Conservation (phyloP, 495 filamentous ascomycete species). For the Sporormia fimetaria region DNA sequence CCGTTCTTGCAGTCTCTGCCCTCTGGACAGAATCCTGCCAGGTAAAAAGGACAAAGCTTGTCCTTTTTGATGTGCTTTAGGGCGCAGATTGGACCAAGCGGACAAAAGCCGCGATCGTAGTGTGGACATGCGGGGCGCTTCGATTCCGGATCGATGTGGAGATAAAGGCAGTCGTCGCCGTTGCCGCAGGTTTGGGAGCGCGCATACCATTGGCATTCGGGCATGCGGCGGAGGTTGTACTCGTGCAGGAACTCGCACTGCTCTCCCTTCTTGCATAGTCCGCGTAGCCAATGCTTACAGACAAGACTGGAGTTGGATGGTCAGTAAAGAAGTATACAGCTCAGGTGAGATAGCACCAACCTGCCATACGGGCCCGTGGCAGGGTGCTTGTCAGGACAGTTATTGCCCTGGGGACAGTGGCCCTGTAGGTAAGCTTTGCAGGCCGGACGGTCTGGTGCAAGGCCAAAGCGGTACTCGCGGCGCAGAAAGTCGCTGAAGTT, state of each 20-base stretch:
- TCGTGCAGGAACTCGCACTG: conserved; percentile 95
- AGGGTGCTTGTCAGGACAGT: conserved; percentile 51
- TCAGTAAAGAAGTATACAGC: conserved; percentile 5
- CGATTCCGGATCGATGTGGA: conserved; percentile 80
- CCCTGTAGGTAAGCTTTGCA: conserved; percentile 73
- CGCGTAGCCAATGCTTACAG: conserved; percentile 97
- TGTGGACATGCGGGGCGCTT: conserved; percentile 68
- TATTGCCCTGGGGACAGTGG: conserved; percentile 64
- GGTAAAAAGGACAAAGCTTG: conserved; percentile 66
- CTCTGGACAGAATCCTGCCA: conserved; percentile 90
- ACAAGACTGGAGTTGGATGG: conserved; percentile 47
- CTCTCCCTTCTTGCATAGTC: conserved; percentile 93
- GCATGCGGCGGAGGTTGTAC: conserved; percentile 96
- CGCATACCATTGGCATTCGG: conserved; percentile 70
- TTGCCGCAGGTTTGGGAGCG: conserved; percentile 88
- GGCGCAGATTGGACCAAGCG: conserved; percentile 71
- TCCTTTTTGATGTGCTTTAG: conserved; percentile 72
- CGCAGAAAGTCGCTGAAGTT: conserved; percentile 34
- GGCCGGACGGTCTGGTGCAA: conserved; percentile 57
- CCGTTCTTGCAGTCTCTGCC: conserved; percentile 63
- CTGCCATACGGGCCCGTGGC: conserved; percentile 30
- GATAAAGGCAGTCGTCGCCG: conserved; percentile 91
- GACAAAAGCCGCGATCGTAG: conserved; percentile 93
- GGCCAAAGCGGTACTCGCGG: conserved; percentile 57
- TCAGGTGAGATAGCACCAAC: conserved; percentile 18